A percentile compares a stretch with the other conserved stretches of the same genome.
phyloP scores from a whole-genome alignment of 139 green algal genomes.

The Astrephomene gubernaculifera region DNA sequence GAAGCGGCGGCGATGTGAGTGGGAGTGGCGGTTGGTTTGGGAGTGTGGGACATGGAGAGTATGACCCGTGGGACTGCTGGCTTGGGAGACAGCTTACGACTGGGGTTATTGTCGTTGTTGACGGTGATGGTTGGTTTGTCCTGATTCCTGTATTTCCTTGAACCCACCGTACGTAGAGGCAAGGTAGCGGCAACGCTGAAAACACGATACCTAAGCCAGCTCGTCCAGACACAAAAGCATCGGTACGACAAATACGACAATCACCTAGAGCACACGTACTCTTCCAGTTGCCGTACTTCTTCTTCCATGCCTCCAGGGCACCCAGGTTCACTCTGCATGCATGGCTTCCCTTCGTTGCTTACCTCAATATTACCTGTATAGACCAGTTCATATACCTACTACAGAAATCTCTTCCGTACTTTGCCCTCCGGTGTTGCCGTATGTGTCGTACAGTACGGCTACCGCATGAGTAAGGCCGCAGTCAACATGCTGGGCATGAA shows the following conservation, averaged over 20 bases:
- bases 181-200: background rate
- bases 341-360: background rate
- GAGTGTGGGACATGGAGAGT: background rate
- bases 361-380: no score
- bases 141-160: no score
- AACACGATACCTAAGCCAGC: background rate
- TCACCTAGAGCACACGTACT: no score
- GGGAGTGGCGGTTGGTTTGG: background rate
- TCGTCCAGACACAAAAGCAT: background rate
- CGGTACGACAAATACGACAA: background rate
- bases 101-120: no score
- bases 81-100: no score
- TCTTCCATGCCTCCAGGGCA: background rate
- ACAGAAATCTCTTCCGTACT: background rate
- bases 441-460: slow-evolving; percentile 54
- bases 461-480: slow-evolving; percentile 74
- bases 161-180: background rate
- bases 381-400: no score
- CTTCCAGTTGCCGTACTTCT: background rate
- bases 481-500: slow-evolving; percentile 67
- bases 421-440: background rate
- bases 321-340: background rate
- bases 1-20: slow-evolving; percentile 35
- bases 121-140: no score
- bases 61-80: background rate